Percentiles rank a stretch among this genome's conserved stretches.
Conservation (phyloP, 805 yeast genomes). For the Zygotorulaspora sp. region DNA sequence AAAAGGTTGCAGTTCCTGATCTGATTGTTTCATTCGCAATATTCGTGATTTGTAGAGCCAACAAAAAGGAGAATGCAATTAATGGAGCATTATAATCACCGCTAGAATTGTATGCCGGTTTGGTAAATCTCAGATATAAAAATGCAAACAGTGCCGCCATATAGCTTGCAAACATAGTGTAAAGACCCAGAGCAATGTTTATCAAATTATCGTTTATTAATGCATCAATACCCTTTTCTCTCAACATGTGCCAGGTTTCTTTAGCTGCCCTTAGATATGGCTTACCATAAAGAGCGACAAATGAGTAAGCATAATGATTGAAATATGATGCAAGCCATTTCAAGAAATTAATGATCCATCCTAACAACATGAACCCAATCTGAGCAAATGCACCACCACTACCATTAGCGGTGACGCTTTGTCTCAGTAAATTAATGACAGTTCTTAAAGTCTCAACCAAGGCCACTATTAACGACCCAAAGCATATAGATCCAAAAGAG, state of each 20-base stretch:
- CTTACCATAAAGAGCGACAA: conserved; percentile 81
- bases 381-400: conserved; percentile 52
- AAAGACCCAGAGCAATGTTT: conserved; percentile 73
- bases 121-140: conserved; percentile 61
- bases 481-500: conserved; percentile 86
- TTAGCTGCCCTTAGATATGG: conserved; percentile 69
- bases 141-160: conserved; percentile 59
- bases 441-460: conserved; percentile 64
- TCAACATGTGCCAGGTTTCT: conserved; percentile 74
- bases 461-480: conserved; percentile 73
- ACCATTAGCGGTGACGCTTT: conserved; percentile 37
- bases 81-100: conserved; percentile 68
- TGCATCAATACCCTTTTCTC: conserved; percentile 79
- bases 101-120: conserved; percentile 56
- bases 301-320: conserved; percentile 86
- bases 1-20: conserved; percentile 78
- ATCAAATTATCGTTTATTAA: conserved; percentile 80
- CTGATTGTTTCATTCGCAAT: conserved; percentile 69
- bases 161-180: conserved; percentile 66
- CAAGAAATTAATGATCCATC: conserved; percentile 56
- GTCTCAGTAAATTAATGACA: conserved; percentile 48
- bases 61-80: conserved; percentile 66
- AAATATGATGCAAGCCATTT: conserved; percentile 82
- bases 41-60: conserved; percentile 71
- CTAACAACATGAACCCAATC: conserved; percentile 49